Percentiles rank a stretch among this genome's conserved stretches.
phyloP scores from a whole-genome alignment of 495 filamentous ascomycete species.

The Aspergillus haitiensis region DNA sequence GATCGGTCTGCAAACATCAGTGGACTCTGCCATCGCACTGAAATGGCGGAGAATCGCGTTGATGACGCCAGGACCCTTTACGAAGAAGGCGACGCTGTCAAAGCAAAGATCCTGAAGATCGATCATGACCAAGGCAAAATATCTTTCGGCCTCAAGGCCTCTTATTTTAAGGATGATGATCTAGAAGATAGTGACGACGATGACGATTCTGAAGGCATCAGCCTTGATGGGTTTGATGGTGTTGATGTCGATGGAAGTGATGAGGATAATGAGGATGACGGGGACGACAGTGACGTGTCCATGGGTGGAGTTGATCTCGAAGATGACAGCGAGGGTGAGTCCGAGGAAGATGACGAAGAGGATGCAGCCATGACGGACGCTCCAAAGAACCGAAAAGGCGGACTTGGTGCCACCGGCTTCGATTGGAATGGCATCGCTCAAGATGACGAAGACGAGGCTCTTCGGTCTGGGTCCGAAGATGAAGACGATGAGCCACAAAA shows the following conservation, averaged over 20 bases:
- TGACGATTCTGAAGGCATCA: slow-evolving; percentile 47
- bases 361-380: slow-evolving; percentile 36
- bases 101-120: slow-evolving; percentile 81
- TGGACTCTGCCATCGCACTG: slow-evolving; percentile 84
- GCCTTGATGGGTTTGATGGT: slow-evolving; percentile 46
- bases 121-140: slow-evolving; percentile 71
- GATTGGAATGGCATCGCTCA: slow-evolving; percentile 76
- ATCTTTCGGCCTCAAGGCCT: slow-evolving; percentile 87
- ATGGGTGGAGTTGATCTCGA: slow-evolving; percentile 56
- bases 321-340: slow-evolving; percentile 49
- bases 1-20: slow-evolving; percentile 83
- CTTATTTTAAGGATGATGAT: slow-evolving; percentile 72
- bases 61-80: slow-evolving; percentile 81
- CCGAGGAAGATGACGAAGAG: slow-evolving; percentile 36
- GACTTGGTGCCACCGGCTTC: slow-evolving; percentile 78
- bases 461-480: slow-evolving; percentile 45
- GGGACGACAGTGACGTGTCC: slow-evolving; percentile 48
- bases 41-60: slow-evolving; percentile 81
- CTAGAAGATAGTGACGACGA: slow-evolving; percentile 58
- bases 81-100: slow-evolving; percentile 83
- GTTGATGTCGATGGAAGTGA: slow-evolving; percentile 43
- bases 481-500: slow-evolving; percentile 54
- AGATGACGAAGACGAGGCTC: slow-evolving; percentile 48
- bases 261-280: slow-evolving; percentile 46
- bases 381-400: slow-evolving; percentile 38